Base-by-base conservation (phyloP, 2,329 filamentous ascomycete genomes). In the Arthroderma sp. region DNA sequence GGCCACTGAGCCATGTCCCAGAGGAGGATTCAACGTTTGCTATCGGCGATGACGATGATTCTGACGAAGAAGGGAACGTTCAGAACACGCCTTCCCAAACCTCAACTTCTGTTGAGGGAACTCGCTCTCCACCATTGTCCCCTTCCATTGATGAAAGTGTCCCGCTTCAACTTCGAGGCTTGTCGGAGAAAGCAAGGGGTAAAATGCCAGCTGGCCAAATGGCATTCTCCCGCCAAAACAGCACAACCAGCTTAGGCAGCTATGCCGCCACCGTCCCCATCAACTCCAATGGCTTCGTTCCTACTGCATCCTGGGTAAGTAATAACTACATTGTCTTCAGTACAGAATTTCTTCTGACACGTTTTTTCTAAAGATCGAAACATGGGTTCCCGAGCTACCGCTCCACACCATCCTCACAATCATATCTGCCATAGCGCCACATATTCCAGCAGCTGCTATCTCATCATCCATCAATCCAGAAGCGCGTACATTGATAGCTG, bases 151-250 rank as follows among this genome's bases (percentile, higher is more conserved):
- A 93, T 47, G 87, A 93, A 48, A 81, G 83, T 3, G 77, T 94
- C 6, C 87, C 86, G 9, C 73, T 80, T 15, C 88, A 95, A 59
- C 62, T 94, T 29, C 77, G 85, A 46, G 87, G 87, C 44, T 94
- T 96, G 85, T 95, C 89, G 15, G 91, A 96, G 63, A 98, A 96
- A 62, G 91, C 91, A 10, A 74, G 91, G 41, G 91, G 91, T 5
- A 98, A 98, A 64, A 86, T 94, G 79, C 91, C 89, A 29, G 86
- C 84, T 8, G 83, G 85, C 1, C 73, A 81, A 41, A 75, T 77
- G n/a, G 77, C 77, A 1, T 94, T 95, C 60, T 94, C 88, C 0
- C 74, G 89, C 11, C 87, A 94, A 57, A 94, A 91, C 58, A 93
- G 87, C 61, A 85, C 81, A 29, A 84, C 84, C 1, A 94, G 86